phyloP scores from a whole-genome alignment of 2,329 filamentous ascomycete genomes.

The Fusarium anguioides region DNA sequence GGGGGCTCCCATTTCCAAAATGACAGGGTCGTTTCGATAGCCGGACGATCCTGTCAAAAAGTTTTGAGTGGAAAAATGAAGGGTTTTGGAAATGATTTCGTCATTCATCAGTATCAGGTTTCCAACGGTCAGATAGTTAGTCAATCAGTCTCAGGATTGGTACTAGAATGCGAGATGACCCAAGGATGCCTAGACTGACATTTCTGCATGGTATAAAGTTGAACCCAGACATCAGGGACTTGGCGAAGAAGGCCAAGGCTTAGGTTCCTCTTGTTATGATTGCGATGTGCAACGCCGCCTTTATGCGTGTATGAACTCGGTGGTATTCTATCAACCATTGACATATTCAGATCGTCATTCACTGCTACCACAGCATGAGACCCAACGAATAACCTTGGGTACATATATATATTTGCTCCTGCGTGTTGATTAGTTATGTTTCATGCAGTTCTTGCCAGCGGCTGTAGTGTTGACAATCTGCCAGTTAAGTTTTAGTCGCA shows the following conservation, averaged over 20 bases:
- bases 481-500: neutral
- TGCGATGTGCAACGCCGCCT: slow-evolving; percentile 25
- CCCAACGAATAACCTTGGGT: neutral
- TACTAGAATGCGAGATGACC: neutral
- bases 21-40: slow-evolving; percentile 43
- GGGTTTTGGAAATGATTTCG: slow-evolving; percentile 15
- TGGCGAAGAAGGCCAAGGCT: slow-evolving; percentile 9
- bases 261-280: slow-evolving; percentile 12
- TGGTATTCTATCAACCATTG: neutral
- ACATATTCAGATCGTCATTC: slow-evolving; percentile 27
- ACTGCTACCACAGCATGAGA: neutral
- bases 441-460: slow-evolving; percentile 17
- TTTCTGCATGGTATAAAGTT: neutral
- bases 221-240: neutral
- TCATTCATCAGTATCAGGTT: slow-evolving; percentile 3
- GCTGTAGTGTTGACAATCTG: slow-evolving; percentile 1
- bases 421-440: neutral
- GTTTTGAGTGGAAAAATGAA: slow-evolving; percentile 1
- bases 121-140: neutral
- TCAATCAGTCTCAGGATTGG: neutral
- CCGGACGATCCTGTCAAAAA: slow-evolving; percentile 34
- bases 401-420: neutral
- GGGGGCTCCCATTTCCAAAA: slow-evolving; percentile 37
- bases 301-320: slow-evolving; percentile 2
- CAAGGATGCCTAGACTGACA: neutral